Evolutionary conservation across 768 basidiomycete species (phyloP).

Genomic region (Suillus decipiens): DNA sequence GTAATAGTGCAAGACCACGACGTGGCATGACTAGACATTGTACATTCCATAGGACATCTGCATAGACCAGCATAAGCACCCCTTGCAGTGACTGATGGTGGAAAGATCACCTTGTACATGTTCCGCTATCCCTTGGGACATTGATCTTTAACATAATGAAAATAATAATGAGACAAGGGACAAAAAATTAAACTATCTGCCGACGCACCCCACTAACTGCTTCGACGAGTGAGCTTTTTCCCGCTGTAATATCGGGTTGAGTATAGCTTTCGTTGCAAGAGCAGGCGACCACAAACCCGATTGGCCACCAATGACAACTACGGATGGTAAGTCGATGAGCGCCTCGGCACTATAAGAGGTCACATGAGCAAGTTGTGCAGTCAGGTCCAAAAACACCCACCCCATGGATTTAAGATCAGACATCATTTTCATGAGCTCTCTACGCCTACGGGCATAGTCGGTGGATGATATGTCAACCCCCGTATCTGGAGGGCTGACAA

Average conservation of each 20-base stretch:
- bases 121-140: constrained; percentile 50
- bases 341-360: constrained; percentile 38
- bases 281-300: constrained; percentile 36
- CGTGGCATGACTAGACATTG: constrained; percentile 25
- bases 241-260: constrained; percentile 39
- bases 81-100: background rate
- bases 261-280: background rate
- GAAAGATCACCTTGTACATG: constrained; percentile 35
- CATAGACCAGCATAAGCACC: background rate
- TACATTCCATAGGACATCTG: constrained; percentile 41
- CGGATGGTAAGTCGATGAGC: constrained; percentile 49
- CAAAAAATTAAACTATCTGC: constrained; percentile 8
- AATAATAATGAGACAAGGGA: background rate
- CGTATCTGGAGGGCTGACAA: background rate
- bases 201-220: constrained; percentile 46
- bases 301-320: constrained; percentile 55
- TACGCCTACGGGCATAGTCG: constrained; percentile 43
- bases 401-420: constrained; percentile 37
- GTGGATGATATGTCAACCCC: constrained; percentile 27
- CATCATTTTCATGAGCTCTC: constrained; percentile 42
- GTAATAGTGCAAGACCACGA: constrained; percentile 42
- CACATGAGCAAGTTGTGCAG: constrained; percentile 2
- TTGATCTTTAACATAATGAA: constrained; percentile 25
- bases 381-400: constrained; percentile 19
- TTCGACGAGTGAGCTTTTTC: constrained; percentile 38